A percentile compares a stretch with the other conserved stretches of the same genome.
phyloP scores from a whole-genome alignment of 495 filamentous ascomycete genomes.

The Lasiosphaeriaceae sp. region DNA sequence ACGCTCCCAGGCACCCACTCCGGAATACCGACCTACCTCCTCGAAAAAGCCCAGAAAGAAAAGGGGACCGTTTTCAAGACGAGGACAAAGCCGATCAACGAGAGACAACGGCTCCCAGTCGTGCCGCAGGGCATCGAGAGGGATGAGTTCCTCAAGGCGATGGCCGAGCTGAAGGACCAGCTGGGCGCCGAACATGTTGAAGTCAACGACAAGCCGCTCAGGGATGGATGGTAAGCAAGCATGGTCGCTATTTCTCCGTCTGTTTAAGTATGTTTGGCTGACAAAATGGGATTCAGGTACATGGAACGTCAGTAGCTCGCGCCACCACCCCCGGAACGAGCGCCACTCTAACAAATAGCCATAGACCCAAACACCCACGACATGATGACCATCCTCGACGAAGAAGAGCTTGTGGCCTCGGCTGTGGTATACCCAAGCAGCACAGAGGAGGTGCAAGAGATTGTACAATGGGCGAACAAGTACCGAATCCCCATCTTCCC shows the following conservation, averaged over 20 bases:
- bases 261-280: neutral
- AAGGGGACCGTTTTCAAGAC: slow-evolving; percentile 36
- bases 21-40: slow-evolving; percentile 37
- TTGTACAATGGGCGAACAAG: slow-evolving; percentile 46
- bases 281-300: slow-evolving; percentile 32
- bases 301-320: slow-evolving; percentile 38
- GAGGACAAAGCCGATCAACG: slow-evolving; percentile 31
- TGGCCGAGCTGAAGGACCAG: slow-evolving; percentile 33
- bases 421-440: slow-evolving; percentile 47
- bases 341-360: neutral
- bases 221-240: slow-evolving; percentile 46
- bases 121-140: slow-evolving; percentile 39
- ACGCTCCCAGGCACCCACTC: slow-evolving; percentile 39
- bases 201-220: slow-evolving; percentile 43
- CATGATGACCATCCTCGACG: slow-evolving; percentile 46
- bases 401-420: slow-evolving; percentile 49
- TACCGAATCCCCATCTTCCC: slow-evolving; percentile 51
- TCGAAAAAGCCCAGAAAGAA: slow-evolving; percentile 33
- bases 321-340: neutral
- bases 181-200: slow-evolving; percentile 42
- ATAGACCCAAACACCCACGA: slow-evolving; percentile 51
- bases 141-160: slow-evolving; percentile 35
- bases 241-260: slow-evolving; percentile 1
- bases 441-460: slow-evolving; percentile 45
- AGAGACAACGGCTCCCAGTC: slow-evolving; percentile 28